phyloP scores from a whole-genome alignment of 176 grass and related monocot genomes.

The Bothriochloa decipiens region DNA sequence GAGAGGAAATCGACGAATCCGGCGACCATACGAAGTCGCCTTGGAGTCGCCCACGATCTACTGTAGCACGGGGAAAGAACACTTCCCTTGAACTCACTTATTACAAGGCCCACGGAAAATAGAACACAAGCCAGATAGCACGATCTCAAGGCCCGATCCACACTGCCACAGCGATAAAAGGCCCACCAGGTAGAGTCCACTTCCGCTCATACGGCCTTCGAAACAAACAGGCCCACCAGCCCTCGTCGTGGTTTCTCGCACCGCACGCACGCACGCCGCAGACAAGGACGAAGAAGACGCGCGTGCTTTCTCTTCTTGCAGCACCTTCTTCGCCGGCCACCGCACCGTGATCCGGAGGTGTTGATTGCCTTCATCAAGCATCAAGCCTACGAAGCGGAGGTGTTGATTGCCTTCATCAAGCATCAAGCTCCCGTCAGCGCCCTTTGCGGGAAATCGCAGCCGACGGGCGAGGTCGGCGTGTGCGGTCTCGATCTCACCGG shows the following conservation, averaged over 20 bases:
- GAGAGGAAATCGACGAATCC: no score
- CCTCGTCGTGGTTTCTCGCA: not conserved
- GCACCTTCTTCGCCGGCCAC: not conserved
- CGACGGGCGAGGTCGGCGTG: not conserved
- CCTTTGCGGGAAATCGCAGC: not conserved
- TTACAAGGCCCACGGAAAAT: not conserved
- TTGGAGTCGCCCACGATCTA: no score
- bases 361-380: not conserved
- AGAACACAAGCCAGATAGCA: not conserved
- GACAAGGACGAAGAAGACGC: not conserved
- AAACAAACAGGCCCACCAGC: not conserved
- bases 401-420: not conserved
- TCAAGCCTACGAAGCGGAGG: no score
- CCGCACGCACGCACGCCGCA: not conserved
- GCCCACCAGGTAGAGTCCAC: not conserved
- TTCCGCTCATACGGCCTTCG: not conserved
- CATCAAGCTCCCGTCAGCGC: not conserved
- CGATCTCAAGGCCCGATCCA: not conserved
- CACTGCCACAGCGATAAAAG: not conserved
- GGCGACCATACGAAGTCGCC: no score
- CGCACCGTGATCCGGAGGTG: not conserved
- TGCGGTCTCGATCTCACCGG: not conserved
- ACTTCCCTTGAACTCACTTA: not conserved
- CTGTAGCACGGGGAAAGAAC: no score
- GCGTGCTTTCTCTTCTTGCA: not conserved